These are phyloP conservation scores for Pseudoneurospora amorphoporcata DNA, from an alignment of 495 filamentous ascomycete genomes.

Conservation along the genomic window DNA sequence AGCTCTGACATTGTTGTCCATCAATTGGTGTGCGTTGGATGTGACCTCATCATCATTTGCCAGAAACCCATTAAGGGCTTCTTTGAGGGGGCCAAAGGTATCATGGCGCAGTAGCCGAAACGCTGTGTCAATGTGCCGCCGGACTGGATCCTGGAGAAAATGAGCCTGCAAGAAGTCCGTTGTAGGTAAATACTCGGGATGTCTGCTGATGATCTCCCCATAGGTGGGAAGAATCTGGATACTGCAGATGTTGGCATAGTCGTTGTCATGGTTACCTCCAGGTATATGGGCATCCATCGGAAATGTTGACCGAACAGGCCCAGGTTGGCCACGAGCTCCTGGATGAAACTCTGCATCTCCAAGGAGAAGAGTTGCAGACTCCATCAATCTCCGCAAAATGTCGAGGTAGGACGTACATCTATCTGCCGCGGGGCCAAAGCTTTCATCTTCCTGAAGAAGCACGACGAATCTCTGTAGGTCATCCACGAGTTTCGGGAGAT, in stretches of 20 bases:
- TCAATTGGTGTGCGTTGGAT: background rate
- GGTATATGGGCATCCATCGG: slow-evolving; percentile 40
- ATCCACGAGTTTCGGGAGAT: background rate
- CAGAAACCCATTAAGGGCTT: slow-evolving; percentile 39
- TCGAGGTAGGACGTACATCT: background rate
- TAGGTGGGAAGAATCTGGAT: slow-evolving; percentile 55
- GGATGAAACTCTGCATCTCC: background rate
- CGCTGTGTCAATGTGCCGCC: slow-evolving; percentile 56
- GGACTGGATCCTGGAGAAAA: slow-evolving; percentile 35
- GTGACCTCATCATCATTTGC: slow-evolving; percentile 8
- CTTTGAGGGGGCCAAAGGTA: slow-evolving; percentile 50
- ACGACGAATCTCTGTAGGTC: background rate
- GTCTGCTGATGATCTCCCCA: slow-evolving; percentile 44
- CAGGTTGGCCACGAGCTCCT: background rate
- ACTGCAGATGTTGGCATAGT: slow-evolving; percentile 45
- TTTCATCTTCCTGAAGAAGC: background rate
- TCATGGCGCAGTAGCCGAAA: slow-evolving; percentile 62
- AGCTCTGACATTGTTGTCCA: slow-evolving; percentile 14
- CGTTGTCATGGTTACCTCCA: slow-evolving; percentile 56
- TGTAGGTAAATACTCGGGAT: slow-evolving; percentile 50
- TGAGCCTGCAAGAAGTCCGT: slow-evolving; percentile 43
- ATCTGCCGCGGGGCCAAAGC: background rate
- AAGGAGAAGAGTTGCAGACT: background rate
- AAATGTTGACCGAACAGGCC: background rate
- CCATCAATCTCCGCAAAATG: background rate